Evolutionary conservation across 2,329 filamentous ascomycete genomes (phyloP).

Genomic region (Aureobasidium melanogenum): DNA sequence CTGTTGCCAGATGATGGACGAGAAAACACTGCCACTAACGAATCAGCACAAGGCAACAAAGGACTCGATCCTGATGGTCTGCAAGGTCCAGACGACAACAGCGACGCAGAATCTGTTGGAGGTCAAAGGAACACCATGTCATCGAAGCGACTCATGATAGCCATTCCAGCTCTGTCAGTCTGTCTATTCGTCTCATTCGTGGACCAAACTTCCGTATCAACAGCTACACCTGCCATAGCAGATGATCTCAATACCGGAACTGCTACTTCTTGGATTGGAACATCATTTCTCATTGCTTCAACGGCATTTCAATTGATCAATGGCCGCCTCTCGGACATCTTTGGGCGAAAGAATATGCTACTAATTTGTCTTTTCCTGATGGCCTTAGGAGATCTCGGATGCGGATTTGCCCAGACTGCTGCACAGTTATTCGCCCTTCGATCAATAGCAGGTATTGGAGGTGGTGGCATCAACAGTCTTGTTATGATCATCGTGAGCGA

Average conservation of each 20-base stretch:
- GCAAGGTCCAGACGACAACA: not conserved
- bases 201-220: conserved; percentile 13
- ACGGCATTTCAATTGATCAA: conserved; percentile 41
- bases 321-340: conserved; percentile 40
- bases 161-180: conserved; percentile 12
- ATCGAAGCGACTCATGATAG: conserved; percentile 12
- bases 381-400: conserved; percentile 36
- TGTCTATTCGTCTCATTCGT: conserved; percentile 13
- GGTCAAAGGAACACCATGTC: conserved; percentile 12
- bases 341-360: conserved; percentile 33
- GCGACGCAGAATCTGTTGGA: conserved; percentile 11
- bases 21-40: not conserved
- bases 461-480: conserved; percentile 21
- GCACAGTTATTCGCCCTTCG: conserved; percentile 27
- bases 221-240: conserved; percentile 12
- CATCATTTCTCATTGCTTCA: not conserved
- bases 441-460: conserved; percentile 17
- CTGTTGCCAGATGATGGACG: not conserved
- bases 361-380: conserved; percentile 32
- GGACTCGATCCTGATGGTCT: not conserved
- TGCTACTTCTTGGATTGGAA: not conserved
- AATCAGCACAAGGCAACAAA: not conserved
- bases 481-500: conserved; percentile 23
- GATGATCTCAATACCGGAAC: conserved; percentile 7
- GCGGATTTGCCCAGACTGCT: conserved; percentile 34